Evolutionary conservation across 2,329 filamentous ascomycete genomes (phyloP).

Genomic region (Alternaria gansuensis): DNA sequence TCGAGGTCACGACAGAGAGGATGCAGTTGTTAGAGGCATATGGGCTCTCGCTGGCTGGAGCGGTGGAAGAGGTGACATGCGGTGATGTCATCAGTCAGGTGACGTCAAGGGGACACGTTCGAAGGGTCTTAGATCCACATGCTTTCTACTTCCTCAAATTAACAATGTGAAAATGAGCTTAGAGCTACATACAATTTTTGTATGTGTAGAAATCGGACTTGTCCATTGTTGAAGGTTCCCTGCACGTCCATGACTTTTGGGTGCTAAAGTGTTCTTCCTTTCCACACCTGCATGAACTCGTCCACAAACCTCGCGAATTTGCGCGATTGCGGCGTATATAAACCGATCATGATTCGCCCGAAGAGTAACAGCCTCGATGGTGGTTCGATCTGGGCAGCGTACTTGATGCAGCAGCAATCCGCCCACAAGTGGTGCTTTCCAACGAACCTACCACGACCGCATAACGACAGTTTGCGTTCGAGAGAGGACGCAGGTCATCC

Average conservation of each 20-base stretch:
- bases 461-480: too few relatives aligned
- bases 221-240: not conserved
- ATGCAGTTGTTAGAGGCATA: slow-evolving; percentile 55
- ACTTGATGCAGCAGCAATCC: too few relatives aligned
- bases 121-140: not conserved
- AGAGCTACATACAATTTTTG: not conserved
- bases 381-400: not conserved
- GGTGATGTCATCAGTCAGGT: not conserved
- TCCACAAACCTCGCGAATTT: too few relatives aligned
- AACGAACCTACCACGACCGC: too few relatives aligned
- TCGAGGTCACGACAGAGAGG: slow-evolving; percentile 39
- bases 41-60: slow-evolving; percentile 54
- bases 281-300: not conserved
- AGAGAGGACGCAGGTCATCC: too few relatives aligned
- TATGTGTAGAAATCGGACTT: not conserved
- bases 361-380: not conserved
- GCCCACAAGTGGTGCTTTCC: too few relatives aligned
- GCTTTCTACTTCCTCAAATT: slow-evolving; percentile 5
- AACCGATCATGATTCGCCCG: not conserved
- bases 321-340: not conserved
- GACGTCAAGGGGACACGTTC: not conserved
- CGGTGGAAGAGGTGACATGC: not conserved
- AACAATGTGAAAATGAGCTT: not conserved
- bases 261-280: not conserved
- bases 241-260: not conserved